Evolutionary conservation across 306 rosid genomes (phyloP), one percentile per base, ranked within the genome.

Genomic region (Begonia peltatifolia): DNA sequence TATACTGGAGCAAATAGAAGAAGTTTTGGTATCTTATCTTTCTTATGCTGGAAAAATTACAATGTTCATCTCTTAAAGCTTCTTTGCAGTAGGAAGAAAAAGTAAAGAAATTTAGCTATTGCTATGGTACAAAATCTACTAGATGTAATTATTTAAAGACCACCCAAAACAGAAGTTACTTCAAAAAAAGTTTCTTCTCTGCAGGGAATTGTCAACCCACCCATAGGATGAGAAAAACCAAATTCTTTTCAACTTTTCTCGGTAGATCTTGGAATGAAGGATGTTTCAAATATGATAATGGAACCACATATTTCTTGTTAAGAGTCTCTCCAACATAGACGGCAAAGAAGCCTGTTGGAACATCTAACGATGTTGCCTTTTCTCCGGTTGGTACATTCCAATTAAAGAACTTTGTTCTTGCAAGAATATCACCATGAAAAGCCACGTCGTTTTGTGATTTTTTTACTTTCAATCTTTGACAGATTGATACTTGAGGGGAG

Each of bases 321-420:
- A 52, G 30, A 14, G n/a, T 63, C 63, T 74, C 73, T 62, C 81
- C 81, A 7, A 77, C 66, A 9, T 66, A 80, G 11, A 71, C 75
- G 14, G 62, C 78, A 67, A 58, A 59, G 16, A 30, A 54, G 10
- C 77, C 81, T 46, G 63, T 76, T 2, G 70, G 51, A 46, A 59
- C 22, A 0, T 44, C 11, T 9, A 2, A 20, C 2, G 23, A 20
- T 20, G 2, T 20, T 20, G 23, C 23, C 23, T 12, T 10, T 10
- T n/a, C n/a, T n/a, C n/a, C n/a, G n/a, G n/a, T n/a, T n/a, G n/a
- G n/a, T n/a, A n/a, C n/a, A n/a, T n/a, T n/a, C n/a, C n/a, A n/a
- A n/a, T n/a, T n/a, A n/a, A n/a, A n/a, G n/a, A n/a, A n/a, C n/a
- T n/a, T n/a, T n/a, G n/a, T n/a, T n/a, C n/a, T 18, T 18, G 50